phyloP scores from a whole-genome alignment of 2,329 filamentous ascomycete genomes.

The Trichoderma arundinaceum region DNA sequence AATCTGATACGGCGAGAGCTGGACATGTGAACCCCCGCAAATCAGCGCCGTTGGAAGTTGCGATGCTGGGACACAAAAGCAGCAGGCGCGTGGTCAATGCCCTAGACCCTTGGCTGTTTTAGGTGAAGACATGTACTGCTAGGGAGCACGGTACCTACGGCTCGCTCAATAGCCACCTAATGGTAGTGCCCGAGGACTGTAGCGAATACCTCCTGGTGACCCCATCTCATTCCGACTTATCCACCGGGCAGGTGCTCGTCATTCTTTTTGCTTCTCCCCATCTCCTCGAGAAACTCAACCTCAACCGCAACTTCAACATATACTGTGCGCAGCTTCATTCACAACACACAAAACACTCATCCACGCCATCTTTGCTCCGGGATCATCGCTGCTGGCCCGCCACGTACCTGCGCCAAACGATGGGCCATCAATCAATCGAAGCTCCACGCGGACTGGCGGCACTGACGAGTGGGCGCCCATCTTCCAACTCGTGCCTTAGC shows the following conservation, averaged over 20 bases:
- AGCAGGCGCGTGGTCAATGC: neutral
- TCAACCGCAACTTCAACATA: neutral
- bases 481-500: too few relatives aligned
- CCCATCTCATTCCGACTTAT: neutral
- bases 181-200: conserved; percentile 1
- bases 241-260: neutral
- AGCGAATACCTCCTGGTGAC: neutral
- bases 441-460: conserved; percentile 29
- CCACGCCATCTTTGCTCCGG: conserved; percentile 15
- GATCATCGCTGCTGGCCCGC: neutral
- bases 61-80: neutral
- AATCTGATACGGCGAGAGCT: neutral
- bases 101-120: neutral
- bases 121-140: neutral
- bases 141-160: neutral
- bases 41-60: neutral
- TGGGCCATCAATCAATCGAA: conserved; percentile 5
- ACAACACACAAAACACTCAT: neutral
- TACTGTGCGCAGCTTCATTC: too few relatives aligned
- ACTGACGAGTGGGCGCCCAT: neutral
- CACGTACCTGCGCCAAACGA: conserved; percentile 24
- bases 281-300: neutral
- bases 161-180: neutral
- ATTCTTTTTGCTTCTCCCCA: neutral
- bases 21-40: neutral